phyloP scores from a whole-genome alignment of 2,329 filamentous ascomycete species.

The Remersonia thermophila region DNA sequence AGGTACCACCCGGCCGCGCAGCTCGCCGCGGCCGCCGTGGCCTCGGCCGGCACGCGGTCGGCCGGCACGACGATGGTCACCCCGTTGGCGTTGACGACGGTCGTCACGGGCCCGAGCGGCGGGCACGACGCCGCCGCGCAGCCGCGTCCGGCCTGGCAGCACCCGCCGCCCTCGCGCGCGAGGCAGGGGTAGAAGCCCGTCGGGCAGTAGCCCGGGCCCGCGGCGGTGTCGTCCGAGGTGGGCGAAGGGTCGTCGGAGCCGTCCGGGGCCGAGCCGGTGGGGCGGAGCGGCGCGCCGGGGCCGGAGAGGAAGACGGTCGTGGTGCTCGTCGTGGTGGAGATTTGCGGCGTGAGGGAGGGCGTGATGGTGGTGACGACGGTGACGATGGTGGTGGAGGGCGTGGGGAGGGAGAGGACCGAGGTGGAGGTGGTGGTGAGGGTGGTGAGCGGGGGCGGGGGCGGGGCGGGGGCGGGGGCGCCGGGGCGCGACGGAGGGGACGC shows the following conservation, averaged over 20 bases:
- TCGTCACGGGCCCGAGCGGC: constrained; percentile 38
- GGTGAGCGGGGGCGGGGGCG: constrained; percentile 13
- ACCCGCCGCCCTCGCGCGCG: constrained; percentile 70
- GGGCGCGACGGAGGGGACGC: constrained; percentile 20
- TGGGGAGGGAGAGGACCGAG: constrained; percentile 22
- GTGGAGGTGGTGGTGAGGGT: constrained; percentile 30
- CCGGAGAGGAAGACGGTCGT: constrained; percentile 28
- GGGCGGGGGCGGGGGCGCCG: constrained; percentile 7
- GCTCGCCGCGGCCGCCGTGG: constrained; percentile 23
- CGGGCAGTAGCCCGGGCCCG: constrained; percentile 51
- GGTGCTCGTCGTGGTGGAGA: constrained; percentile 26
- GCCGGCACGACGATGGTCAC: constrained; percentile 59
- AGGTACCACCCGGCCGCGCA: constrained; percentile 78
- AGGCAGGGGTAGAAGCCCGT: constrained; percentile 87
- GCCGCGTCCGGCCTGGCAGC: constrained; percentile 77
- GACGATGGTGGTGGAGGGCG: constrained; percentile 29
- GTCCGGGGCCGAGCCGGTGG: constrained; percentile 26
- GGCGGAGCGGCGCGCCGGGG: constrained; percentile 34
- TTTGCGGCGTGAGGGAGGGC: constrained; percentile 22
- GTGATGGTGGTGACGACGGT: constrained; percentile 29
- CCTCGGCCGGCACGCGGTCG: constrained; percentile 31
- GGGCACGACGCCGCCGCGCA: constrained; percentile 75
- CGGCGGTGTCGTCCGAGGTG: no score
- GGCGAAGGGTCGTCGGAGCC: not conserved
- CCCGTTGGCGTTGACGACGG: constrained; percentile 44